Evolutionary conservation across 2,329 filamentous ascomycete species (phyloP), one percentile per base, ranked within the genome.

Genomic region (Dothidotthia symphoricarpi): DNA sequence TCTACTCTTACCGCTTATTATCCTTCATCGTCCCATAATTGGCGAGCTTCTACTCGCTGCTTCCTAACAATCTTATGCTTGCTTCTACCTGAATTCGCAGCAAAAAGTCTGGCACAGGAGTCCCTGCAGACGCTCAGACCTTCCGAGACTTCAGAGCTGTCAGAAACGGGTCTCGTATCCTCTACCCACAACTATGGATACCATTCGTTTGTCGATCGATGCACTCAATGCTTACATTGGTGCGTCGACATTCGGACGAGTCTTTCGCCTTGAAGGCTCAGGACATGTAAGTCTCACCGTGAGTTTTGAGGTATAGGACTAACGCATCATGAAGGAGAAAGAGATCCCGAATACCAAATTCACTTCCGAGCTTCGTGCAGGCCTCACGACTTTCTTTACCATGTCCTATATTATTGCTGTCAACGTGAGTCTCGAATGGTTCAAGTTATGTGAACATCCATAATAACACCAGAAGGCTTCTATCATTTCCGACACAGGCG

Each of bases 301-400:
- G 4, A 17, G 14, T 22, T 10, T 16, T 11, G n/a, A 29, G 13
- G 25, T 37, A 35, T 34, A 22, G 19, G 24, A 16, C 44, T 39
- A n/a, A 62, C 53, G 16, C 27, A 35, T 25, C 38, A 29, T 36
- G 28, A 38, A 87, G 83, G 77, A 77, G 44, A 77, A 74, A 50
- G 83, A 88, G 64, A 81, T 87, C 38, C 83, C 84, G 60, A 82
- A 83, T 16, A 83, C 86, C n/a, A 76, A 76, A 51, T 93, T 95
- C 71, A 80, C 87, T 50, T 91, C 87, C 19, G 88, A 95, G 69
- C 72, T 94, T 36, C 83, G 88, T 46, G 88, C 86, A 44, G 88
- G 88, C 24, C 69, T 94, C 28, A 87, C 87, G 15, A 89, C 86
- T 1, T 73, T 73, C 59, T 72, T 73, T 50, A 71, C 69, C 7